Base-by-base conservation (phyloP, 1,139 yeast genomes). In the Chernovozyma aurita region DNA sequence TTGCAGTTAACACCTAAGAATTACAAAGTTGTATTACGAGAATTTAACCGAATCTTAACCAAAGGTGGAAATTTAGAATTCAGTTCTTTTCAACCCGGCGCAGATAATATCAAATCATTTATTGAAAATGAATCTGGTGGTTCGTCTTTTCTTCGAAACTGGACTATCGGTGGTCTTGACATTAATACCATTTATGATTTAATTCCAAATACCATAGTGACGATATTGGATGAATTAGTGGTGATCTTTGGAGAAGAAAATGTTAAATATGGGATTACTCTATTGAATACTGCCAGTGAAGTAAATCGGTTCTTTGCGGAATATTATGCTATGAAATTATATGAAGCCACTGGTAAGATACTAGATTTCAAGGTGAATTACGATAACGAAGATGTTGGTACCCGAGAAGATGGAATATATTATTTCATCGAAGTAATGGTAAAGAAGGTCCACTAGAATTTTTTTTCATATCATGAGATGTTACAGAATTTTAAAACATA, bases 41-140 rank as follows among this genome's bases (percentile, higher is more conserved):
- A 69, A 42, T 66, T 67, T 37, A 43, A 59, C 39, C 50, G 76
- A 35, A 54, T 69, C 16, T 52, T 70, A 35, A 60, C 59, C 38
- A 50, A 45, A 2, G 73, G 64, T 1, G 76, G 74, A 2, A 36
- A 46, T 1, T 36, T 69, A 4, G 71, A 67, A 37, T 37, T 61
- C 7, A 70, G 71, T 2, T 36, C 55, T 3, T 46, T 64, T 8
- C 51, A 52, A 33, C 45, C 50, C 38, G 62, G 62, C 8, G 41
- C 47, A n/a, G 52, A 47, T 12, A 25, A 28, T 14, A 12, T 32
- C 8, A 20, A 29, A 3, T 4, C 14, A 16, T 32, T 39, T 24
- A 9, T 34, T 14, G 18, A 17, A 6, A 29, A 17, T 9, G 16
- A 35, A 18, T 13, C 14, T 5, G 25, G 28, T 14, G 29, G 24